These are phyloP conservation scores for Apiospora pterosperma DNA, from an alignment of 2,329 filamentous ascomycete genomes.

Conservation along the genomic window DNA sequence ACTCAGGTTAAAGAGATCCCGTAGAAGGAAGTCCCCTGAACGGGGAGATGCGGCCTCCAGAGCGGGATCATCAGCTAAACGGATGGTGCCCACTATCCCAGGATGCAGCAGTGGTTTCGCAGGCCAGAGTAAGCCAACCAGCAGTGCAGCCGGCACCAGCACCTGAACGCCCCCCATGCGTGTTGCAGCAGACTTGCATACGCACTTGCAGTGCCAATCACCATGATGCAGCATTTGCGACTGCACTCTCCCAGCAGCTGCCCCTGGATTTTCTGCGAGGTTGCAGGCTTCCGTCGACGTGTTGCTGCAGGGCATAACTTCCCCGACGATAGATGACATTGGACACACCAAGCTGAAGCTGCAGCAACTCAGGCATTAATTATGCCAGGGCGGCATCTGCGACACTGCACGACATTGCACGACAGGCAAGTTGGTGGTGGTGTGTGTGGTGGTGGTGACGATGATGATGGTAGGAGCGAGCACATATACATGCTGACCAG, in stretches of 20 bases:
- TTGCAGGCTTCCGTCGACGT: not conserved
- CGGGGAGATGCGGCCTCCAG: constrained; percentile 1
- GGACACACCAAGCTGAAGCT: not conserved
- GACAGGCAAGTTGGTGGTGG: constrained; percentile 3
- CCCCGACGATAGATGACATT: not conserved
- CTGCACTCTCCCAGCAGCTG: not conserved
- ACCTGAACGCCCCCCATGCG: not conserved
- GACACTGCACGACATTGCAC: constrained; percentile 11
- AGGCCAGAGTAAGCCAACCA: not conserved
- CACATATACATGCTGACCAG: not conserved
- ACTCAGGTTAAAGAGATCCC: constrained; percentile 2
- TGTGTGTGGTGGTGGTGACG: not conserved
- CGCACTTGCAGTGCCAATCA: not conserved
- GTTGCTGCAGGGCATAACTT: not conserved
- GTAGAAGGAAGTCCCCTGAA: constrained; percentile 3
- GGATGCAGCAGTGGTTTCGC: not conserved
- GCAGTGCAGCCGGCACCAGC: not conserved
- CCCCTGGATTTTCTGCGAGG: not conserved
- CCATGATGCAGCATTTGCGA: not conserved
- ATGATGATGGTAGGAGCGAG: not conserved
- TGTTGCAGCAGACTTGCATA: not conserved
- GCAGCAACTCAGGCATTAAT: not conserved
- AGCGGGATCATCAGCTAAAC: constrained; percentile 2
- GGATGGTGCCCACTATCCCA: not conserved
- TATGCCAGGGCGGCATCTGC: constrained; percentile 6